Evolutionary conservation across 108 stramenopile genomes (phyloP).

Genomic region (Seminavis robusta): DNA sequence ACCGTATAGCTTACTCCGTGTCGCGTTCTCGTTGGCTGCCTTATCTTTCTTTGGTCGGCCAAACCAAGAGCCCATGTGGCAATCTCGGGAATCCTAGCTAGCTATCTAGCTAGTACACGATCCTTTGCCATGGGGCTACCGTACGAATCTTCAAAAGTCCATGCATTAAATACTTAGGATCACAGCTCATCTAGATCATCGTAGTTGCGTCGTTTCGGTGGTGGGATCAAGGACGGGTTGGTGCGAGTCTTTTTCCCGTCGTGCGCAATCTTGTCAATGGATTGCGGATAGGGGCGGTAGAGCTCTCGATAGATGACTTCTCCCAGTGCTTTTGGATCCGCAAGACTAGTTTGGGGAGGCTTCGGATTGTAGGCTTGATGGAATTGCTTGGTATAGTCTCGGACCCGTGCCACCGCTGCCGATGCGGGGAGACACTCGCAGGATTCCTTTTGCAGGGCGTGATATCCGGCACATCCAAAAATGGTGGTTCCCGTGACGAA

Average conservation of each 20-base stretch:
- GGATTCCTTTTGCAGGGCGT: constrained; percentile 11
- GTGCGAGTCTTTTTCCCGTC: constrained; percentile 17
- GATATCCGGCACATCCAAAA: constrained; percentile 20
- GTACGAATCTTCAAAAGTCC: too few species aligned
- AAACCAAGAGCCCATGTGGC: too few species aligned
- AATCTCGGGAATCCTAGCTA: too few species aligned
- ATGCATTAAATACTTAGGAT: too few species aligned
- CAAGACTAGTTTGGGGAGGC: not conserved
- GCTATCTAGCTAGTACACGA: too few species aligned
- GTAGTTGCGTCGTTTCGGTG: too few species aligned
- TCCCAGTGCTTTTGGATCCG: not conserved
- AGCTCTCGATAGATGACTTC: constrained; percentile 18
- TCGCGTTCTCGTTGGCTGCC: too few species aligned
- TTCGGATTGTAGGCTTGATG: constrained; percentile 6
- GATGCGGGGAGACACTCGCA: constrained; percentile 13
- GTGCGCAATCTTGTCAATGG: constrained; percentile 10
- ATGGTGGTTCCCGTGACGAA: constrained; percentile 16
- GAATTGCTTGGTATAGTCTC: constrained; percentile 8
- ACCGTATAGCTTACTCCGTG: too few species aligned
- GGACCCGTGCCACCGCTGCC: constrained; percentile 2
- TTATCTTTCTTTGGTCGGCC: too few species aligned
- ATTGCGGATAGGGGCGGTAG: constrained; percentile 11
- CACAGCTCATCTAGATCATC: too few species aligned
- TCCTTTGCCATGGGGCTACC: too few species aligned
- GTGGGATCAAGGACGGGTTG: too few species aligned